phyloP scores from a whole-genome alignment of 2,329 filamentous ascomycete genomes.

The Colletotrichum shisoi region DNA sequence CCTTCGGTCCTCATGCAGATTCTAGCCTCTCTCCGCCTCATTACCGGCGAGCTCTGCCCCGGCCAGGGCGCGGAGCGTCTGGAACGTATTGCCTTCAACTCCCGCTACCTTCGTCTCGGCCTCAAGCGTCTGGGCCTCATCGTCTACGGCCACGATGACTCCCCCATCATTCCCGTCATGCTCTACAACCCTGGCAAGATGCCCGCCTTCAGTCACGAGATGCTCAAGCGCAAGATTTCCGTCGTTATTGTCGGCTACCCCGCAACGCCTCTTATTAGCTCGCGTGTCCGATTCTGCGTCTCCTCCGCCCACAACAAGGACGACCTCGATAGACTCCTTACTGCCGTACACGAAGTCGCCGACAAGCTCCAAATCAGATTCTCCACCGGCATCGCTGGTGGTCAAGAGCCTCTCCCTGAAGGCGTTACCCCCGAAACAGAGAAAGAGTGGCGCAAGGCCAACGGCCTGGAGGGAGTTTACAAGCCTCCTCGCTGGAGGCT shows the following conservation, averaged over 20 bases:
- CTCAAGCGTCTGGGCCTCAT: constrained; percentile 97
- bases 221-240: constrained; percentile 97
- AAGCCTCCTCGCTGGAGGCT: constrained; percentile 81
- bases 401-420: constrained; percentile 77
- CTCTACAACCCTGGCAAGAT: constrained; percentile 99
- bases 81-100: constrained; percentile 97
- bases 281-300: constrained; percentile 93
- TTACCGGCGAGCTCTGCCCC: constrained; percentile 84
- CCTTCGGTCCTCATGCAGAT: constrained; percentile 94
- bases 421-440: constrained; percentile 77
- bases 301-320: constrained; percentile 98
- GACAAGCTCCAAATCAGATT: constrained; percentile 95
- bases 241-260: constrained; percentile 98
- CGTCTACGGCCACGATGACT: constrained; percentile 96
- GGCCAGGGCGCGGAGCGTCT: constrained; percentile 95
- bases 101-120: constrained; percentile 94
- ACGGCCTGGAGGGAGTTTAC: constrained; percentile 75
- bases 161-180: constrained; percentile 91
- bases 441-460: constrained; percentile 68
- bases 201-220: constrained; percentile 96
- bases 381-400: constrained; percentile 93
- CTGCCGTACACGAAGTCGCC: constrained; percentile 90
- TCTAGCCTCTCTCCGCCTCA: constrained; percentile 82
- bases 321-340: constrained; percentile 87
- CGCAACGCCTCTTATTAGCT: constrained; percentile 92